Base-by-base conservation (phyloP, 208 protist species). In the Crithidia expoeki region DNA sequence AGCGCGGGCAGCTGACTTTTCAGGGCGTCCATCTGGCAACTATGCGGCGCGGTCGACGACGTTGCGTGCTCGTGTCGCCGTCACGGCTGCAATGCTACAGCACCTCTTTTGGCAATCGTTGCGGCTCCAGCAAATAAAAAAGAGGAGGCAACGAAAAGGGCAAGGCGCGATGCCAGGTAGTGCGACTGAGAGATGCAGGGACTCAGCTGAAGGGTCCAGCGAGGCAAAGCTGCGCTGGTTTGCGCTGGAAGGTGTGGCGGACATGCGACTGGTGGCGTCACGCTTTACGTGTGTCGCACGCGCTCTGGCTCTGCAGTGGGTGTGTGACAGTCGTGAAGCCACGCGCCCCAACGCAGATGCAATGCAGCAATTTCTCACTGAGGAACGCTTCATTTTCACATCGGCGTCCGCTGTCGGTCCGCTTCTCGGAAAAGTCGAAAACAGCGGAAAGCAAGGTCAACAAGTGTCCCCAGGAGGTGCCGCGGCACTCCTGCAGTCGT, bases 231-330 rank as follows among this genome's bases (percentile, higher is more conserved):
- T 1, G 2, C 23, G 28, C 19, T 7, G 14, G 4, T 14, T 1
- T 27, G 27, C 51, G 2, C 14, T 11, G 4, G 21, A 21, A n/a
- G 10, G 40, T 19, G 42, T 17, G 40, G 34, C 28, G 42, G 38
- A 64, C 28, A 21, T 64, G 40, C n/a, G 58, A 12, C 42, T 52
- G 4, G 38, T 14, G 17, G 28, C 49, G 17, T 17, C 25, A 23
- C 51, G 60, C n/a, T 21, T 67, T 63, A 32, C 21, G 3, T 32
- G 55, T n/a, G 62, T 53, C 4, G 62, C 71, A 21, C 71, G 71
- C 5, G 57, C 49, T 52, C 27, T 76, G 27, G 71, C 71, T n/a
- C 21, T 70, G 63, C 63, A 76, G 36, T 76, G 71, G 71, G 58
- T 70, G 38, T 71, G 55, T 49, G 23, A 47, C 27, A 47, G 38